Base-by-base conservation (phyloP, 805 yeast species). In the Wickerhamomyces subpelliculosus region DNA sequence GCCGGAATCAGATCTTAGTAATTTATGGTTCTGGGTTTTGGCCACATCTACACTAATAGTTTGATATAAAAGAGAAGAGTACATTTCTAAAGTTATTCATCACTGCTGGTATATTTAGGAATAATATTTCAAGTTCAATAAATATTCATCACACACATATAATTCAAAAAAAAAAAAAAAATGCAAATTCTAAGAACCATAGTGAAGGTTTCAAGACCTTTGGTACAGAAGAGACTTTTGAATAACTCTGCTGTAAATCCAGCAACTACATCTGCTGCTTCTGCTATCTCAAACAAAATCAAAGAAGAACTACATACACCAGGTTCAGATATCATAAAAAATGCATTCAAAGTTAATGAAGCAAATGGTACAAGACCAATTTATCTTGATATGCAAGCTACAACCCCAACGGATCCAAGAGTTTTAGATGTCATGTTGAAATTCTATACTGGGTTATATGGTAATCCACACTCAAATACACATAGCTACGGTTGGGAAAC, bases 401-500 rank as follows among this genome's bases (percentile, higher is more conserved):
- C 99, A 0, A 90, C 99, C 0, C 98, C 97, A 21, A 84, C 93
- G 2, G 99, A 93, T 58, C 98, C 98, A 24, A 72, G 99, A 39
- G 99, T 93, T 9, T 64, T 93, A 49, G 96, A 86, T 57, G 81
- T 78, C 49, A 87, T 86, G 95, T 59, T 86, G 49, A 77, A 75
- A 51, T 87, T 81, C 56, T 84, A 76, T 60, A 90, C 97, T 3
- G 97, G 97, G 4, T 70, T 86, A 40, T 93, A 87, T 58, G 99
- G 99, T 45, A 93, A 93, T 60, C 99, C 99, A 18, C 99, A 93
- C 64, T 87, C 96, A 6, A 79, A 93, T 42, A 93, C 98, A 2
- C 99, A 93, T 58, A 75, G 95, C 6, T 93, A 90, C 59, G 99
- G 99, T 26, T 93, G 99, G 99, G 99, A 93, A 65, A 85, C 98